A percentile compares a stretch with the other conserved stretches of the same genome.
Evolutionary conservation across 2,329 filamentous ascomycete genomes (phyloP).

Genomic region (Fusarium floridanum): DNA sequence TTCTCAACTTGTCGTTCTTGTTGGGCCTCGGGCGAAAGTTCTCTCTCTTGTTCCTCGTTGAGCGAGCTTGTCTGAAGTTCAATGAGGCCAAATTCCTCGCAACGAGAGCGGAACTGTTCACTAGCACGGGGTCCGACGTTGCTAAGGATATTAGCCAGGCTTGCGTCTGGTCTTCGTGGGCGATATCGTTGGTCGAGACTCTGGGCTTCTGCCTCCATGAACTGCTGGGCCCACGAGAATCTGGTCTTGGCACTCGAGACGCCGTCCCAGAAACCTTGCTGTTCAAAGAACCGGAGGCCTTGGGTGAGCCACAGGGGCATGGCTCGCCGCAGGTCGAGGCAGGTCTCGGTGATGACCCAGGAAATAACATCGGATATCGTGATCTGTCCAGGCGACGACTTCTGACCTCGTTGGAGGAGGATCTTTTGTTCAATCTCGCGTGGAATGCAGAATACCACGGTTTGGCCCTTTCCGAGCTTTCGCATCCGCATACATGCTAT

Average conservation of each 20-base stretch:
- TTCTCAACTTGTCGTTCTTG: slow-evolving; percentile 68
- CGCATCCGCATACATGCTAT: slow-evolving; percentile 79
- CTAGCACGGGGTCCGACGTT: neutral
- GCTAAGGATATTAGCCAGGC: neutral
- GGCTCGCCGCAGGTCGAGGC: slow-evolving; percentile 16
- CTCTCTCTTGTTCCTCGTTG: slow-evolving; percentile 77
- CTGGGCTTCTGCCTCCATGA: slow-evolving; percentile 69
- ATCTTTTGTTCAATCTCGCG: slow-evolving; percentile 71
- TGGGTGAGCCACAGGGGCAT: slow-evolving; percentile 69
- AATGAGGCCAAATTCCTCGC: slow-evolving; percentile 24
- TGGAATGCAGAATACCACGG: slow-evolving; percentile 71
- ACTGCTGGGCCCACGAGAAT: slow-evolving; percentile 50
- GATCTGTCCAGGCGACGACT: slow-evolving; percentile 47
- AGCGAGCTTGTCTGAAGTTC: slow-evolving; percentile 49
- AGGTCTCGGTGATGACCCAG: slow-evolving; percentile 64
- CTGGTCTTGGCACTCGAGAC: neutral
- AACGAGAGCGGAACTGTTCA: neutral
- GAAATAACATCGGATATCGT: slow-evolving; percentile 66
- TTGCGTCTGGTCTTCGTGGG: slow-evolving; percentile 41
- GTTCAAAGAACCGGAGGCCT: slow-evolving; percentile 64
- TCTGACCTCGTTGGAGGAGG: neutral
- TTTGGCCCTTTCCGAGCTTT: slow-evolving; percentile 75
- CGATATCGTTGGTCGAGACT: slow-evolving; percentile 66
- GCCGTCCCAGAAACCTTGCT: slow-evolving; percentile 53
- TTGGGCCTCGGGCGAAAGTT: slow-evolving; percentile 74